A percentile compares a stretch with the other conserved stretches of the same genome.
Conservation (phyloP, 2,329 filamentous ascomycete genomes). For the Xylariaceae sp. region DNA sequence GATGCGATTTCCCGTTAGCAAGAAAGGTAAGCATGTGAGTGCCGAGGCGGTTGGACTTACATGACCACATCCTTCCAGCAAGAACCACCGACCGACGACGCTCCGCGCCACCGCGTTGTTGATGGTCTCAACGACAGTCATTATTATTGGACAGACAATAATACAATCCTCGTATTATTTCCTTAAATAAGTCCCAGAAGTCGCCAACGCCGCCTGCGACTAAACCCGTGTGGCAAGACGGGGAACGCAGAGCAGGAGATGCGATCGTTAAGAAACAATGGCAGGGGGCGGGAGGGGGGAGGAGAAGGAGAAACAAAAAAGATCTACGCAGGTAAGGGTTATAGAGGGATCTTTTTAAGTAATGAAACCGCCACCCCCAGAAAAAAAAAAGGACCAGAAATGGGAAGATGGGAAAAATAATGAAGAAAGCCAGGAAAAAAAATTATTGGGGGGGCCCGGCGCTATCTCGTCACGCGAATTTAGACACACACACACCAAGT, state of each 20-base stretch:
- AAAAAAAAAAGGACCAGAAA: background rate
- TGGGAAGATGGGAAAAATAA: background rate
- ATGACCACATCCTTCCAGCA: slow-evolving; percentile 76
- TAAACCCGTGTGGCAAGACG: no score
- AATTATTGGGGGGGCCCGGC: slow-evolving; percentile 4
- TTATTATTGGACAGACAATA: background rate
- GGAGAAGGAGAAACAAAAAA: background rate
- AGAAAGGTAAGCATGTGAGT: background rate
- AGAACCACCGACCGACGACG: slow-evolving; percentile 66
- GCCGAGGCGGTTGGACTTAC: slow-evolving; percentile 45
- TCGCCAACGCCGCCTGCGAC: no score
- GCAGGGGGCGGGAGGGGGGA: background rate
- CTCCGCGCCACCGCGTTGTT: slow-evolving; percentile 45
- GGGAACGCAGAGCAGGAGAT: background rate
- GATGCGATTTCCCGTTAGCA: slow-evolving; percentile 31
- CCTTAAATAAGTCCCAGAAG: no score
- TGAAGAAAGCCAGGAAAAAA: slow-evolving; percentile 2
- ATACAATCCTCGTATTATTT: no score
- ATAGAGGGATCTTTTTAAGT: background rate
- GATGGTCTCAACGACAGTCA: slow-evolving; percentile 11
- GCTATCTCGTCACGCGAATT: slow-evolving; percentile 10
- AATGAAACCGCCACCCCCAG: background rate
- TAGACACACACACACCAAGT: background rate
- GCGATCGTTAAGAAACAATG: background rate
- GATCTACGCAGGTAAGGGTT: background rate